phyloP scores from a whole-genome alignment of 2,329 filamentous ascomycete species.

The Xylaria sp. region DNA sequence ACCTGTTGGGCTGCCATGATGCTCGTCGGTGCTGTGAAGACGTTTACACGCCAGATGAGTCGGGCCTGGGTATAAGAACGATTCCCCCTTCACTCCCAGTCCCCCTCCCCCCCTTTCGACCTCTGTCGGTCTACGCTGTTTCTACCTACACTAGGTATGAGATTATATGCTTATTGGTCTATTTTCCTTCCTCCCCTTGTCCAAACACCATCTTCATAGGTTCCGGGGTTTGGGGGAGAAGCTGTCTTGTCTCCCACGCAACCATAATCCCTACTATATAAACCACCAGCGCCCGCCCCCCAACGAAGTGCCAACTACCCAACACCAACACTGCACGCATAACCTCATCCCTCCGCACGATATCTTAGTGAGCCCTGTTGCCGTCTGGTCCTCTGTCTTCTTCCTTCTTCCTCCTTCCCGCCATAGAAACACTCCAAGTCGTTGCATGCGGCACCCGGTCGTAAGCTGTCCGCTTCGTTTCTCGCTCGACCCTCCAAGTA shows the following conservation, averaged over 20 bases:
- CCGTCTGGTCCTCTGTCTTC: neutral
- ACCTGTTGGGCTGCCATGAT: neutral
- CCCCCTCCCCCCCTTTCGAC: neutral
- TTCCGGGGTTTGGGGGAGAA: neutral
- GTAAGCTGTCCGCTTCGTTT: constrained; percentile 3
- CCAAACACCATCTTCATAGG: too few relatives aligned
- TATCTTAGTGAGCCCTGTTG: neutral
- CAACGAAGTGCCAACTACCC: neutral
- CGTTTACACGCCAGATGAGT: neutral
- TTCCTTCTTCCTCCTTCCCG: too few relatives aligned
- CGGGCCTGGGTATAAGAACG: neutral
- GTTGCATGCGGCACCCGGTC: neutral
- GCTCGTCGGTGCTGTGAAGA: neutral
- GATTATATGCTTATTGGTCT: neutral
- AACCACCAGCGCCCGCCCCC: neutral
- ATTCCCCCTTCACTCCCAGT: neutral
- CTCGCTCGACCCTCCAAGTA: neutral
- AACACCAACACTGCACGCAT: neutral
- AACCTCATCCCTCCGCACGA: neutral
- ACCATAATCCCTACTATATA: neutral
- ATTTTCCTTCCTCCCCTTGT: neutral
- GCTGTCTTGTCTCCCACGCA: neutral
- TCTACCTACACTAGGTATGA: neutral
- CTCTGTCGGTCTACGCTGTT: neutral
- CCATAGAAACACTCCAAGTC: neutral